Percentiles rank a stretch among this genome's conserved stretches.
Evolutionary conservation across 106 monocot genomes (phyloP).

Genomic region (Platanthera guangdongensis): DNA sequence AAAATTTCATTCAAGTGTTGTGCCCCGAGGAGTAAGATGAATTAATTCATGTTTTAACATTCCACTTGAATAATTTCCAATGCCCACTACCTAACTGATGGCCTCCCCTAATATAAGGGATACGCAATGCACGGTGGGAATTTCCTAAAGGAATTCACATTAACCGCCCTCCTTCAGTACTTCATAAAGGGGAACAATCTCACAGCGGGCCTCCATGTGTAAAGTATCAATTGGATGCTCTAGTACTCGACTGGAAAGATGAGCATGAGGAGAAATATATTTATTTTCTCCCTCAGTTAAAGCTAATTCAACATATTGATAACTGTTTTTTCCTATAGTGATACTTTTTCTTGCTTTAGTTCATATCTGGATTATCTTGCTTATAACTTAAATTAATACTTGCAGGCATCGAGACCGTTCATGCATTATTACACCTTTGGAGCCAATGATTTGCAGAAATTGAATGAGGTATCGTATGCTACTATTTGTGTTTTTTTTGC

Average conservation of each 20-base stretch:
- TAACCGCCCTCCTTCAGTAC: too few species aligned
- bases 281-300: background rate
- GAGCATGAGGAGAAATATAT: background rate
- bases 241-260: background rate
- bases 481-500: background rate
- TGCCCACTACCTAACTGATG: too few species aligned
- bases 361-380: background rate
- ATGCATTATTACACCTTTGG: conserved; percentile 85
- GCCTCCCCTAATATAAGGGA: too few species aligned
- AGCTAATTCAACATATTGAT: background rate
- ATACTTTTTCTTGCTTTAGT: background rate
- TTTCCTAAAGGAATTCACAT: too few species aligned
- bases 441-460: conserved; percentile 43
- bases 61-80: too few species aligned
- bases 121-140: too few species aligned
- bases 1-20: too few species aligned
- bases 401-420: conserved; percentile 78
- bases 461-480: conserved; percentile 54
- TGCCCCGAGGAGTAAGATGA: too few species aligned
- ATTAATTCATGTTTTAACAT: too few species aligned
- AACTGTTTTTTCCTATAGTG: background rate
- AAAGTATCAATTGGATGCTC: background rate
- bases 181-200: too few species aligned
- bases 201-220: background rate
- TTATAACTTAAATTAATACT: background rate